Base-by-base conservation (phyloP, 1,139 yeast genomes). In the Meyerozyma guilliermondii region DNA sequence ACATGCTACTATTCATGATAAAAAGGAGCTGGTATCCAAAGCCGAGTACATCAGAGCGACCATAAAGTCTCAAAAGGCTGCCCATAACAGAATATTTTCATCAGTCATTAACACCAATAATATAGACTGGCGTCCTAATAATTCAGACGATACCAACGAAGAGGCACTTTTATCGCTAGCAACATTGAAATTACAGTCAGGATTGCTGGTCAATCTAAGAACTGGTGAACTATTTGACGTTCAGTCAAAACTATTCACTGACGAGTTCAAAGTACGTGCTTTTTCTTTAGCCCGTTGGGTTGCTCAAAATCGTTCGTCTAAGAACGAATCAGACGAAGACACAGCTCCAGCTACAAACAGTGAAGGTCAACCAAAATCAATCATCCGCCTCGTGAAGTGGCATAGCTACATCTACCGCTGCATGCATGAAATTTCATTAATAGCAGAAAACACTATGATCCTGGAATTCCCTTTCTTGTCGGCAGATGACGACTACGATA, bases 401-500 rank as follows among this genome's bases (percentile, higher is more conserved):
- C 59, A 58, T 41, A 46, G 45, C 23, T 53, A 50, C 43, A 26
- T 59, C 14, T 34, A 46, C 46, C 39, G 43, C 9, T 42, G 50
- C 18, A 42, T 53, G 35, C 48, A 54, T 7, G 63, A 61, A 41
- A 41, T 63, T 9, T 60, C 71, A 8, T 29, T 71, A 3, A 63
- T 66, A 41, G 45, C 66, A 8, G 73, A 68, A 39, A 64, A 65
- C 43, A 50, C 62, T 11, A 49, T 49, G 14, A 41, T 68, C 5
- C 44, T 50, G 14, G 74, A 68, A 26, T 60, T 72, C 11, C 77
- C 77, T 0, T 59, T 70, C 42, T 56, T 66, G 1, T 59, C 69
- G 3, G 55, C 66, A 13, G 51, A 55, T 9, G 57, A 56, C 28
- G 56, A 61, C 35, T 50, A 54, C 30, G 55, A 56, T 30, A 49